Conservation (phyloP, 2,329 filamentous ascomycete species). For the Exophiala oligosperma region DNA sequence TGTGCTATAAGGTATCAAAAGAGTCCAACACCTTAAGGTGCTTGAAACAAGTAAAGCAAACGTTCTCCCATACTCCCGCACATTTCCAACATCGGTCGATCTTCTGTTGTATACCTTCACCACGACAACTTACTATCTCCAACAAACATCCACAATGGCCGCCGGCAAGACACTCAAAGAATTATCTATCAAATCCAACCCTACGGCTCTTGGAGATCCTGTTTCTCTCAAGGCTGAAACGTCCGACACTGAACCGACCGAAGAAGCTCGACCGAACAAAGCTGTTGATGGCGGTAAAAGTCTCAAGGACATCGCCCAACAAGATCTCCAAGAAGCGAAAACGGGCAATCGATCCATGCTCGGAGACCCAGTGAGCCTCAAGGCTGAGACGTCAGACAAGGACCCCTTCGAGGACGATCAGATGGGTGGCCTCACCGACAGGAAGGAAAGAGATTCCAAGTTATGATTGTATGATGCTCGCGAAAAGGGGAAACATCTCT, state of each 20-base stretch:
- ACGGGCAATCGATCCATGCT: constrained; percentile 39
- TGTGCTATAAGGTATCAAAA: no score
- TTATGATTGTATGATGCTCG: neutral
- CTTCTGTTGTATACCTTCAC: no score
- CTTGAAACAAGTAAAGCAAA: neutral
- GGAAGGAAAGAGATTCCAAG: constrained; percentile 21
- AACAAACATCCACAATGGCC: constrained; percentile 8
- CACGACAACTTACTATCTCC: no score
- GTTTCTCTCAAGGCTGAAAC: constrained; percentile 26
- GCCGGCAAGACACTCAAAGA: constrained; percentile 17
- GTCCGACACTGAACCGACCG: constrained; percentile 18
- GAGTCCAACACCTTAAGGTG: no score
- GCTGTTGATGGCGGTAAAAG: constrained; percentile 1
- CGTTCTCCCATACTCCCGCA: no score
- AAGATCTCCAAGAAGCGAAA: constrained; percentile 19
- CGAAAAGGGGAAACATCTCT: no score
- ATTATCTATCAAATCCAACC: constrained; percentile 14
- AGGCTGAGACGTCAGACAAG: constrained; percentile 39
- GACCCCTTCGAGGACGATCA: constrained; percentile 33
- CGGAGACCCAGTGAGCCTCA: constrained; percentile 43
- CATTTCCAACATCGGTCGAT: no score
- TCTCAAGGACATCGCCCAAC: constrained; percentile 23
- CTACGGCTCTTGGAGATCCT: constrained; percentile 24
- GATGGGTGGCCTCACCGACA: constrained; percentile 7
- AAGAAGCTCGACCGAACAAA: constrained; percentile 12